Conservation (phyloP, 2,329 filamentous ascomycete genomes). For the Fusarium lyarnte region DNA sequence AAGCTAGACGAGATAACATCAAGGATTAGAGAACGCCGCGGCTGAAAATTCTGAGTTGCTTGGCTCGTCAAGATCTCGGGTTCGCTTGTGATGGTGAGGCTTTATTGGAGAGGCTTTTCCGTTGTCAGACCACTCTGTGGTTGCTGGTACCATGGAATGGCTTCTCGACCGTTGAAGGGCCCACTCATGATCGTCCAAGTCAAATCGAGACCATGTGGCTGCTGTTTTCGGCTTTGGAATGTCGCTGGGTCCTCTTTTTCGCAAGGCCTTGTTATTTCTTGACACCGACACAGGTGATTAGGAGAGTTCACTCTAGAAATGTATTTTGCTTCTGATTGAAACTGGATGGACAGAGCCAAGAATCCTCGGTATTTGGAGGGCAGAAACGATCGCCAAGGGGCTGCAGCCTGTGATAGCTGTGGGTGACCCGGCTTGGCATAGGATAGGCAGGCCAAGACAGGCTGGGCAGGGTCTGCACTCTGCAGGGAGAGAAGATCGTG, state of each 20-base stretch:
- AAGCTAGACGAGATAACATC: neutral
- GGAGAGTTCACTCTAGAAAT: neutral
- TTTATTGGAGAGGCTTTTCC: neutral
- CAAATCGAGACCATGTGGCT: constrained; percentile 17
- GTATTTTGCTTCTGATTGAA: neutral
- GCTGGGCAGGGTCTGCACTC: neutral
- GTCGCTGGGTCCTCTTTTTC: constrained; percentile 31
- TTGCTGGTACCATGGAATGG: constrained; percentile 14
- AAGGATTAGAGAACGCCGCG: neutral
- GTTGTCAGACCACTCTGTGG: constrained; percentile 13
- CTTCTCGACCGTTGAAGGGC: constrained; percentile 34
- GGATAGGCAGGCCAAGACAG: constrained; percentile 1
- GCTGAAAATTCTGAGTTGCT: neutral
- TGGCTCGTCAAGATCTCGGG: neutral
- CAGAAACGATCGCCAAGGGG: constrained; percentile 33
- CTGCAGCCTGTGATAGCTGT: constrained; percentile 17
- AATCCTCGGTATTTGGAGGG: constrained; percentile 1
- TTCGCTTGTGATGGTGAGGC: constrained; percentile 1
- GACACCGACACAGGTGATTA: neutral
- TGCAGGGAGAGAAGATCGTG: neutral
- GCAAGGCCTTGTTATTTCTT: neutral
- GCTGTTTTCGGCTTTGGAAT: constrained; percentile 33
- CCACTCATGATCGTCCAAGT: constrained; percentile 15
- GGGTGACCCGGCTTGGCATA: constrained; percentile 37
- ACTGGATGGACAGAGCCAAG: neutral